Percentiles rank a stretch among this genome's conserved stretches.
These are phyloP conservation scores for Nicotiana otophora DNA, from an alignment of 257 asterid species.

Conservation along the genomic window DNA sequence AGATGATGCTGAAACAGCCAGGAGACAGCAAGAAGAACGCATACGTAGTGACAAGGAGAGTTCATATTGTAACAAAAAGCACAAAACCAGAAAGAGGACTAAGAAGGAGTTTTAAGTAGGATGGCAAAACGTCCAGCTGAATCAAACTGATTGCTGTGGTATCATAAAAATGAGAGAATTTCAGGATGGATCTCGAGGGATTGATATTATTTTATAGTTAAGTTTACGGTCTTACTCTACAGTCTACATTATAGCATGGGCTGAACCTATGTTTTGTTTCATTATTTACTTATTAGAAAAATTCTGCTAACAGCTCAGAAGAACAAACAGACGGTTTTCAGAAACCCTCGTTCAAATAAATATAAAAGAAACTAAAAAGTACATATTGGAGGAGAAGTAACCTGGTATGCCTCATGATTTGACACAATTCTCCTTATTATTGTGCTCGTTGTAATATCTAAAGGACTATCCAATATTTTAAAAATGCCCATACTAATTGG, in stretches of 20 bases:
- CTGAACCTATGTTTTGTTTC: neutral
- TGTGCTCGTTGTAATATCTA: constrained; percentile 89
- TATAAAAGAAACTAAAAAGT: neutral
- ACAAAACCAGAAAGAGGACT: neutral
- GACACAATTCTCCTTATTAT: constrained; percentile 86
- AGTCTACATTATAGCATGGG: neutral
- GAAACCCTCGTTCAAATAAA: neutral
- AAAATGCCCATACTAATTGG: constrained; percentile 66
- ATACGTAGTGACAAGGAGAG: too few relatives aligned
- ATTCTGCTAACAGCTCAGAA: neutral
- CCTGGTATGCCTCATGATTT: constrained; percentile 93
- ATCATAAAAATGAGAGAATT: neutral
- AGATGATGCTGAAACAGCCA: too few relatives aligned
- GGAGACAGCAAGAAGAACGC: too few relatives aligned
- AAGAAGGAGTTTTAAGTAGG: neutral
- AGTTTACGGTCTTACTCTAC: neutral
- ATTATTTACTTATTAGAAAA: neutral
- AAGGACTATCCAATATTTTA: constrained; percentile 73
- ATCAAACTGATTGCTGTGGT: neutral
- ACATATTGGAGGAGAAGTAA: constrained; percentile 19
- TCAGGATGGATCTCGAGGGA: neutral
- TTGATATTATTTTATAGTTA: neutral
- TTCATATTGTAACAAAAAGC: too few relatives aligned
- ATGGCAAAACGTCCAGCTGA: neutral
- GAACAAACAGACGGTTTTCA: neutral